phyloP scores from a whole-genome alignment of 176 grass and related monocot species.

The Cenchrus americanus region DNA sequence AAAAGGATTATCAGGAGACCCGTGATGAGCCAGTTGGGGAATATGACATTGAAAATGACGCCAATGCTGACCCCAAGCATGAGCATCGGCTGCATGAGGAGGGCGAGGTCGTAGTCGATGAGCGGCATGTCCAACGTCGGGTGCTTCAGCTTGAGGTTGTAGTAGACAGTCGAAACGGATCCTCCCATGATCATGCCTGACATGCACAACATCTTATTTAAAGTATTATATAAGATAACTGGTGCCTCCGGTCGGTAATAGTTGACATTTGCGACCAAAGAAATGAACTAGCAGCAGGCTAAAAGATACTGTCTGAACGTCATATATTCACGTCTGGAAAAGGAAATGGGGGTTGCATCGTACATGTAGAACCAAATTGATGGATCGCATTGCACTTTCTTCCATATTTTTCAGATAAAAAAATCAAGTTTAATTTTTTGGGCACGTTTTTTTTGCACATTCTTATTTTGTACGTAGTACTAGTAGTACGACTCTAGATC shows the following conservation, averaged over 20 bases:
- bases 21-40: conserved; percentile 79
- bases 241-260: too few relatives aligned
- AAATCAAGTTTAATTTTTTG: neutral
- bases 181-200: conserved; percentile 87
- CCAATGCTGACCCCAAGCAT: conserved; percentile 88
- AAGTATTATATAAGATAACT: too few relatives aligned
- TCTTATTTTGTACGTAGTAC: neutral
- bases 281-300: too few relatives aligned
- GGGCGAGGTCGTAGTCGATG: conserved; percentile 80
- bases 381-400: too few relatives aligned
- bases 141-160: conserved; percentile 80
- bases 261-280: too few relatives aligned
- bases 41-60: conserved; percentile 73
- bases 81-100: conserved; percentile 87
- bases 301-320: too few relatives aligned
- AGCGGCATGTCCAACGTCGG: conserved; percentile 71
- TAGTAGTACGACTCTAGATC: neutral
- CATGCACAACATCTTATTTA: too few relatives aligned
- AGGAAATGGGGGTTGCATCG: too few relatives aligned
- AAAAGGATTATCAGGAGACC: conserved; percentile 70
- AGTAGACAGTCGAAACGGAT: conserved; percentile 72
- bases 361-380: too few relatives aligned
- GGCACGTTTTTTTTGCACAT: neutral
- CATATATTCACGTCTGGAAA: too few relatives aligned
- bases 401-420: too few relatives aligned